Evolutionary conservation across 1,284 basidiomycete genomes (phyloP).

Genomic region (Bjerkandera adusta): DNA sequence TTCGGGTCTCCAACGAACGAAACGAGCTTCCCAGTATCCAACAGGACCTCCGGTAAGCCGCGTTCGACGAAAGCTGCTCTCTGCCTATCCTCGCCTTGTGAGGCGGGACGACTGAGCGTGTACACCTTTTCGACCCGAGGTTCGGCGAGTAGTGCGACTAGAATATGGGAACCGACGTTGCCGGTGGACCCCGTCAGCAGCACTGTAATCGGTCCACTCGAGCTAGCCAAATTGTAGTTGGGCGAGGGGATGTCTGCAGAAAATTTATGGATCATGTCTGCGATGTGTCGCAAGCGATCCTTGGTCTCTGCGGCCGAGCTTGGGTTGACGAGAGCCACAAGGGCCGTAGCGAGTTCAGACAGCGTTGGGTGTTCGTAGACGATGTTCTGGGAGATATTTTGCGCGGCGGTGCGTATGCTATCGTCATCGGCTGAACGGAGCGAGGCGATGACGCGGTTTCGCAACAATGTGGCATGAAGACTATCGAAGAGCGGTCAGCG

Average conservation of each 20-base stretch:
- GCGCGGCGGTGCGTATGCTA: constrained; percentile 4
- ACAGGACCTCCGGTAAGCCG: constrained; percentile 8
- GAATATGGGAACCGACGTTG: constrained; percentile 19
- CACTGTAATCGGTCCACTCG: constrained; percentile 11
- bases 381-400: constrained; percentile 12
- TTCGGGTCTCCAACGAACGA: constrained; percentile 15
- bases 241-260: constrained; percentile 1
- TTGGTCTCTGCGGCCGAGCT: background rate
- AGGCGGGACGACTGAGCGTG: constrained; percentile 15
- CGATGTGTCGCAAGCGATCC: constrained; percentile 8
- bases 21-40: constrained; percentile 8
- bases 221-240: background rate
- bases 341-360: constrained; percentile 2
- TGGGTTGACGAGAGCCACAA: constrained; percentile 4
- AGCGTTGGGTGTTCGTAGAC: constrained; percentile 13
- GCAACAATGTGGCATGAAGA: constrained; percentile 32
- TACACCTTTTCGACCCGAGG: constrained; percentile 15
- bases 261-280: constrained; percentile 10
- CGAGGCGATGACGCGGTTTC: constrained; percentile 31
- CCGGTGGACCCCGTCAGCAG: constrained; percentile 23
- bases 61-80: constrained; percentile 10
- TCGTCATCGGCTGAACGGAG: constrained; percentile 16
- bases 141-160: constrained; percentile 15
- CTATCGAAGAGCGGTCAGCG: constrained; percentile 16
- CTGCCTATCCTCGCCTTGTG: background rate